Percentiles rank a stretch among this genome's conserved stretches.
phyloP scores from a whole-genome alignment of 495 filamentous ascomycete species.

The Hyaloscypha hepaticicola region DNA sequence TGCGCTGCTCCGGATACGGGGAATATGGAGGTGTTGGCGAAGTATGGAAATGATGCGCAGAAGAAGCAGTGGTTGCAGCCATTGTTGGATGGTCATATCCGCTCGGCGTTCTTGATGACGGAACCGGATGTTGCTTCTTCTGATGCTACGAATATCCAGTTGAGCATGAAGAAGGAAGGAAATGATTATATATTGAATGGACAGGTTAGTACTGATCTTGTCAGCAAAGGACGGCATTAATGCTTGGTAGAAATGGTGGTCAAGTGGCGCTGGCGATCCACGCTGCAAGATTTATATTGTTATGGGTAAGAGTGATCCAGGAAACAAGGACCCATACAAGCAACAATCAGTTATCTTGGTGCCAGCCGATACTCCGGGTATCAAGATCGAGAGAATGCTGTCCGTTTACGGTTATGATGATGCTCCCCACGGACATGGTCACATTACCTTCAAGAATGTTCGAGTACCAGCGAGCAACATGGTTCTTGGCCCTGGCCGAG shows the following conservation, averaged over 20 bases:
- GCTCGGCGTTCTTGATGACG: constrained; percentile 92
- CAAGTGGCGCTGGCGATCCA: constrained; percentile 85
- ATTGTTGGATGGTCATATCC: constrained; percentile 79
- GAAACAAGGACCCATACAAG: constrained; percentile 70
- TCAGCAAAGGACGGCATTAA: constrained; percentile 4
- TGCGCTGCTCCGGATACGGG: constrained; percentile 90
- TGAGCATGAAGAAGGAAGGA: constrained; percentile 77
- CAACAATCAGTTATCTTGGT: constrained; percentile 91
- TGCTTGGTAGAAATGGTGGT: constrained; percentile 84
- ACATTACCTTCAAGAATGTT: constrained; percentile 83
- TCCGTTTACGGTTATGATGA: constrained; percentile 93
- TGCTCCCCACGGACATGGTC: constrained; percentile 89
- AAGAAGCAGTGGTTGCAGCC: constrained; percentile 84
- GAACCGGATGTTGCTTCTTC: constrained; percentile 83
- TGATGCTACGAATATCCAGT: constrained; percentile 84
- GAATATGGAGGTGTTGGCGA: constrained; percentile 94
- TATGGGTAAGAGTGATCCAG: constrained; percentile 81
- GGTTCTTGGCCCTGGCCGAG: constrained; percentile 84
- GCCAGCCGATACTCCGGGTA: constrained; percentile 68
- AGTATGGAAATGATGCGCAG: constrained; percentile 88
- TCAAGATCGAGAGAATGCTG: constrained; percentile 83
- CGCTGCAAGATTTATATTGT: constrained; percentile 88
- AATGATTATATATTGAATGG: constrained; percentile 85
- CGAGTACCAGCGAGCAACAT: constrained; percentile 75
- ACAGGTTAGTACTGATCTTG: constrained; percentile 50